A percentile compares a stretch with the other conserved stretches of the same genome.
phyloP scores from a whole-genome alignment of 2,329 filamentous ascomycete genomes.

The Curvularia lunata region DNA sequence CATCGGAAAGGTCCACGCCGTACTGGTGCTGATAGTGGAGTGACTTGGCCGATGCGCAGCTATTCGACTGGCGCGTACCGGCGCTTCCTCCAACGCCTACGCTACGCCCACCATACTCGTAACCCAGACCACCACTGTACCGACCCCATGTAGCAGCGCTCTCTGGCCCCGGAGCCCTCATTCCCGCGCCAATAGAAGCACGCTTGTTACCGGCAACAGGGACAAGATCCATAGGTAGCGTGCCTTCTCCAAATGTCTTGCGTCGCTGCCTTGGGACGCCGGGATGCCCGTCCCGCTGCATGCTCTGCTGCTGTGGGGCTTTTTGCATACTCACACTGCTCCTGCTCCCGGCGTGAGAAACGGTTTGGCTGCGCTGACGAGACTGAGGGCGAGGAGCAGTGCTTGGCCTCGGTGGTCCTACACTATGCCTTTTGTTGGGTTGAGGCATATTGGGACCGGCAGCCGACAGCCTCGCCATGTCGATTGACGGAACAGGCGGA shows the following conservation, averaged over 20 bases:
- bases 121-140: slow-evolving; percentile 47
- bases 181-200: slow-evolving; percentile 9
- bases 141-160: slow-evolving; percentile 33
- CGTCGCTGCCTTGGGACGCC: slow-evolving; percentile 40
- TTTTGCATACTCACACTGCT: slow-evolving; percentile 18
- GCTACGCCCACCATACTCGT: slow-evolving; percentile 44
- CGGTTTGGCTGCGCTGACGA: slow-evolving; percentile 27
- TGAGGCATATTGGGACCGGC: slow-evolving; percentile 15
- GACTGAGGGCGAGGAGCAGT: slow-evolving; percentile 18
- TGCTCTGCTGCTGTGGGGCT: slow-evolving; percentile 15
- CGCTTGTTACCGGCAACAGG: slow-evolving; percentile 13
- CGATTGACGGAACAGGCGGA: slow-evolving; percentile 38
- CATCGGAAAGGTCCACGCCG: slow-evolving; percentile 44
- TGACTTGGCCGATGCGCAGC: slow-evolving; percentile 39
- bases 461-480: slow-evolving; percentile 18
- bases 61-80: slow-evolving; percentile 44
- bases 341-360: slow-evolving; percentile 27
- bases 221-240: slow-evolving; percentile 24
- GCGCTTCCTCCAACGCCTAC: slow-evolving; percentile 47
- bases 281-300: slow-evolving; percentile 38
- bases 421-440: slow-evolving; percentile 14
- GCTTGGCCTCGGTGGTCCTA: slow-evolving; percentile 8
- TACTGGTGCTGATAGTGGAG: slow-evolving; percentile 38
- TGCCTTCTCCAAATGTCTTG: slow-evolving; percentile 37
- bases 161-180: not conserved